Evolutionary conservation across 1,284 basidiomycete species (phyloP), one percentile per base, ranked within the genome.

Genomic region (Hemileia vastatrix): DNA sequence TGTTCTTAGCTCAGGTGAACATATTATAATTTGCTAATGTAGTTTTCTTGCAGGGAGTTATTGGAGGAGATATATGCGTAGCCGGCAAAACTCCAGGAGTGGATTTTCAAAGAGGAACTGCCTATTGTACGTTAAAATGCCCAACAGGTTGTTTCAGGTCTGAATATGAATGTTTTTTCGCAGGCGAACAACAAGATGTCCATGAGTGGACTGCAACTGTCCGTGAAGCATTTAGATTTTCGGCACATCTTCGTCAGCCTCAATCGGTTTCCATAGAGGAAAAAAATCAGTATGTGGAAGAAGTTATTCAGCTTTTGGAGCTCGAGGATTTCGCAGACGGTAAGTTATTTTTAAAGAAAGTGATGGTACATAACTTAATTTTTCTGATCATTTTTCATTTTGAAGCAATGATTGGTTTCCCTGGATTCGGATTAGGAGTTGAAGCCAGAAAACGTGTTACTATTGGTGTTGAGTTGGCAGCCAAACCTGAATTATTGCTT

Each of bases 121-220:
- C 79, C 4, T 82, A 80, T 65, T 87, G 86, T 31, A 8, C 70
- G 4, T 69, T 67, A 6, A 24, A 68, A 71, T 67, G 71, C 70
- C 67, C 48, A 18, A 54, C 45, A 45, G 60, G 58, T 49, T 54
- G 57, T 6, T 23, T 27, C 9, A 32, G 44, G 48, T 23, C 50
- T 23, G 1, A 50, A 40, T 21, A 6, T 11, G 1, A 21, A 43
- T 31, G 71, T 84, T 85, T 0, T 56, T 36, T 9, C 56, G 63
- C 15, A 64, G 66, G 68, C 21, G 72, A 76, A 65, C 76, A 77
- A 63, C 73, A 73, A 65, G 76, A 77, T 57, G 66, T 73, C 19
- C 90, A 93, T 74, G 88, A 90, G 76, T 86, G 83, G 65, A 90
- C 87, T 13, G 83, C 89, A 3, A 82, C 81, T 33, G 80, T 83